Evolutionary conservation across 345 rosid species (phyloP).

Genomic region (Eucalyptus camaldulensis): DNA sequence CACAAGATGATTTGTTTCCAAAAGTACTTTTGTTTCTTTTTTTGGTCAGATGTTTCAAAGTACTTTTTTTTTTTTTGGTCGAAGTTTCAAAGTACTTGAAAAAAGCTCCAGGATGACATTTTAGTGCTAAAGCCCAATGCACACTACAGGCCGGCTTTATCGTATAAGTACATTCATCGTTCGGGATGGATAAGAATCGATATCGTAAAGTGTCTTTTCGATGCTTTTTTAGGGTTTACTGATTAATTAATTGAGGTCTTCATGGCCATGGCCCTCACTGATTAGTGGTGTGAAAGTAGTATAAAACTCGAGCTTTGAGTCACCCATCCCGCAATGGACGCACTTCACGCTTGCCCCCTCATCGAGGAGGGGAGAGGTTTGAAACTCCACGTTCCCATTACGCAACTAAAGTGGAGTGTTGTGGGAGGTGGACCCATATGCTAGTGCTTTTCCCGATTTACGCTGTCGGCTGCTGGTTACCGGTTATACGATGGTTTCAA

Average conservation of each 20-base stretch:
- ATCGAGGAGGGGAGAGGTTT: too few relatives aligned
- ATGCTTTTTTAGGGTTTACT: background rate
- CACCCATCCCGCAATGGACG: fast-evolving
- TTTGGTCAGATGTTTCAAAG: too few relatives aligned
- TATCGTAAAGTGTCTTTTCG: background rate
- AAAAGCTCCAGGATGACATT: background rate
- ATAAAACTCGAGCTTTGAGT: background rate
- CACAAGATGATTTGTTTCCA: background rate
- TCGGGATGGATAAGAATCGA: background rate
- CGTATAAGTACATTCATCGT: too few relatives aligned
- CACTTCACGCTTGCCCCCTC: too few relatives aligned
- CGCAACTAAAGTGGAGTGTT: too few relatives aligned
- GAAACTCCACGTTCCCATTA: too few relatives aligned
- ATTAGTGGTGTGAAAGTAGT: background rate
- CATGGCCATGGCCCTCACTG: background rate
- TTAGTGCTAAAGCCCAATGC: background rate
- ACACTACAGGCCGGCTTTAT: background rate
- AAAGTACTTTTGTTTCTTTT: background rate
- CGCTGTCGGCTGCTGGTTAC: too few relatives aligned
- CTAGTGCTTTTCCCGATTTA: too few relatives aligned
- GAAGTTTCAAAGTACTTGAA: background rate
- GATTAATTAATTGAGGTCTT: background rate
- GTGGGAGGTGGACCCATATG: too few relatives aligned
- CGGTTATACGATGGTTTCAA: too few relatives aligned
- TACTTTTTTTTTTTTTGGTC: too few relatives aligned